These are phyloP conservation scores for Zarea fungicola DNA, from an alignment of 2,329 filamentous ascomycete species.

Conservation along the genomic window DNA sequence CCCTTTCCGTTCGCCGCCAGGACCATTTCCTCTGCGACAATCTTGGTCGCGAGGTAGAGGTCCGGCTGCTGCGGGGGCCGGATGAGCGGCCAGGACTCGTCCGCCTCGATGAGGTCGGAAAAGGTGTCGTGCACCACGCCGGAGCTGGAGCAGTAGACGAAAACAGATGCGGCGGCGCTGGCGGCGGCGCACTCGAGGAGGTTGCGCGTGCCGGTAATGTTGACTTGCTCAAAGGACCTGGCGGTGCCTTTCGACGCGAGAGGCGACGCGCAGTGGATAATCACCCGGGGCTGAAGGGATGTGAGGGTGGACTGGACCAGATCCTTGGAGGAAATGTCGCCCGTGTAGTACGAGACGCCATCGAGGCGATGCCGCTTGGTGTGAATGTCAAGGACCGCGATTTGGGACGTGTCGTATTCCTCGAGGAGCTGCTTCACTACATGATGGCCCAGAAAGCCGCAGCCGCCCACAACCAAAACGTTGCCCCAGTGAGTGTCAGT, in stretches of 20 bases:
- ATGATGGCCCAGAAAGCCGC: constrained; percentile 78
- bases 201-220: constrained; percentile 77
- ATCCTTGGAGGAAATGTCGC: constrained; percentile 66
- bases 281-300: constrained; percentile 67
- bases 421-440: constrained; percentile 68
- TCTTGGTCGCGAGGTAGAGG: constrained; percentile 90
- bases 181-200: constrained; percentile 66
- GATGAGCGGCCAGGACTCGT: constrained; percentile 75
- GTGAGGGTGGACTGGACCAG: constrained; percentile 59
- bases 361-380: constrained; percentile 63
- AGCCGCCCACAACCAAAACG: constrained; percentile 75
- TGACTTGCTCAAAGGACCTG: constrained; percentile 70
- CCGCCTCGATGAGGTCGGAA: constrained; percentile 73
- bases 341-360: constrained; percentile 61
- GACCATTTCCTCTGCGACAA: constrained; percentile 75
- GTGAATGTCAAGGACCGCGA: constrained; percentile 68
- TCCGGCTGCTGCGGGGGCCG: constrained; percentile 65
- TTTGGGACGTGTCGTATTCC: constrained; percentile 41
- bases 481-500: constrained; percentile 47
- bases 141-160: constrained; percentile 87
- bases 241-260: constrained; percentile 46
- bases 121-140: constrained; percentile 81
- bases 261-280: constrained; percentile 88
- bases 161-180: constrained; percentile 69
- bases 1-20: constrained; percentile 64